Conservation (phyloP, 345 rosid genomes). For the Triadica sebifera region DNA sequence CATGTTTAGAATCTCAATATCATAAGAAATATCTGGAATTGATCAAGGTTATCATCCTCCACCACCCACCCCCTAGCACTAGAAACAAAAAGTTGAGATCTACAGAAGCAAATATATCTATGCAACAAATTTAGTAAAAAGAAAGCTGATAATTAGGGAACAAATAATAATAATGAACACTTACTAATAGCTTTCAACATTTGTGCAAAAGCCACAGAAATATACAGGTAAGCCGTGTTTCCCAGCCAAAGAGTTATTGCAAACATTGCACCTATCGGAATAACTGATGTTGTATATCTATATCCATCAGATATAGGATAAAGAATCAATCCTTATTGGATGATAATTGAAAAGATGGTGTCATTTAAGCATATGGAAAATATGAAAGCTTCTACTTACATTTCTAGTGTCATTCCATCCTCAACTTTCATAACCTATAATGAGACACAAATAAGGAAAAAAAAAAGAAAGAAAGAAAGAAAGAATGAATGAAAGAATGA, state of each 20-base stretch:
- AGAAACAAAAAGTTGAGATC: neutral
- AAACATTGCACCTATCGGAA: constrained; percentile 95
- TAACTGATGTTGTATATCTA: constrained; percentile 65
- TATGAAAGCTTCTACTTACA: constrained; percentile 48
- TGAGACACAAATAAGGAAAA: neutral
- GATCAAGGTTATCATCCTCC: neutral
- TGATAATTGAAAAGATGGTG: neutral
- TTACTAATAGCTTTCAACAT: constrained; percentile 96
- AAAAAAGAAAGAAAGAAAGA: no score
- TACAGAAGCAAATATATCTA: neutral
- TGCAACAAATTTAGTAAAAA: neutral
- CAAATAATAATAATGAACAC: constrained; percentile 17
- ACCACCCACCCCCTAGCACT: neutral
- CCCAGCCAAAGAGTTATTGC: constrained; percentile 99
- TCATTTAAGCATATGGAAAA: neutral
- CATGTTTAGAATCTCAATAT: neutral
- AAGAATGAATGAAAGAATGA: no score
- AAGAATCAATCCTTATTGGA: neutral
- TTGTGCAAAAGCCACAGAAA: constrained; percentile 95
- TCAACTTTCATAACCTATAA: constrained; percentile 77
- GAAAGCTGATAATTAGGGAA: neutral
- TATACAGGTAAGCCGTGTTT: constrained; percentile 93
- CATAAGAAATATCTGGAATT: neutral
- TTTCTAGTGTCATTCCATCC: constrained; percentile 90
- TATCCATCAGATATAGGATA: neutral